Percentiles rank a stretch among this genome's conserved stretches.
phyloP scores from a whole-genome alignment of 345 rosid genomes.

The Lenwebbia sp. region DNA sequence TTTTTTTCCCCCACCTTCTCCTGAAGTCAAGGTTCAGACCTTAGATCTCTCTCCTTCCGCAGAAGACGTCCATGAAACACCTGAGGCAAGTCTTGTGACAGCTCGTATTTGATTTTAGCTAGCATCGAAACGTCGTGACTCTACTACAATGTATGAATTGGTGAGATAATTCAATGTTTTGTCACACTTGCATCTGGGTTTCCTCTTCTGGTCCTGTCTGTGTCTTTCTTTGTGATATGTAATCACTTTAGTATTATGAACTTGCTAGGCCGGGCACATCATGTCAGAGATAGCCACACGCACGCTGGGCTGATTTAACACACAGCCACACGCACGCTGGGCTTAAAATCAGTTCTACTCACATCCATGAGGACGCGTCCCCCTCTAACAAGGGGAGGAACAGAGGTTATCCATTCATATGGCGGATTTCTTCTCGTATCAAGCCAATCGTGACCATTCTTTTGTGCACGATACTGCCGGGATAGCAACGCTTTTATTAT shows the following conservation, averaged over 20 bases:
- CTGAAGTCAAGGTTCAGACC: not conserved
- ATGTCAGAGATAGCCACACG: not conserved
- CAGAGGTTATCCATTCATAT: not conserved
- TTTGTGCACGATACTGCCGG: not conserved
- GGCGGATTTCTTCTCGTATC: not conserved
- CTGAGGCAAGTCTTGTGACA: not conserved
- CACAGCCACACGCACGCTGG: not conserved
- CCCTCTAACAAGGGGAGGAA: not conserved
- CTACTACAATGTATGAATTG: not conserved
- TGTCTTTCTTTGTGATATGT: too few species aligned
- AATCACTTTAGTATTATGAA: too few species aligned
- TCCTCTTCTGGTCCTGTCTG: not conserved
- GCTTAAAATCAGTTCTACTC: not conserved
- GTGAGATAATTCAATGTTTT: not conserved
- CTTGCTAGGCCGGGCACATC: not conserved
- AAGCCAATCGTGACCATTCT: not conserved
- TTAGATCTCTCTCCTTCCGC: not conserved
- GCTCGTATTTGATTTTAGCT: rapidly evolving
- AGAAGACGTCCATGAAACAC: not conserved
- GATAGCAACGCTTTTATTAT: not conserved
- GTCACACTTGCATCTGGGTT: not conserved
- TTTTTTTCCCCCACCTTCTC: not conserved
- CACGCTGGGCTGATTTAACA: not conserved
- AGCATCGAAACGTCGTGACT: not conserved
- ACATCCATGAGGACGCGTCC: not conserved